Percentiles rank a stretch among this genome's conserved stretches.
Conservation (phyloP, 371 early-diverging fungal species). For the Sporodiniella umbellata region DNA sequence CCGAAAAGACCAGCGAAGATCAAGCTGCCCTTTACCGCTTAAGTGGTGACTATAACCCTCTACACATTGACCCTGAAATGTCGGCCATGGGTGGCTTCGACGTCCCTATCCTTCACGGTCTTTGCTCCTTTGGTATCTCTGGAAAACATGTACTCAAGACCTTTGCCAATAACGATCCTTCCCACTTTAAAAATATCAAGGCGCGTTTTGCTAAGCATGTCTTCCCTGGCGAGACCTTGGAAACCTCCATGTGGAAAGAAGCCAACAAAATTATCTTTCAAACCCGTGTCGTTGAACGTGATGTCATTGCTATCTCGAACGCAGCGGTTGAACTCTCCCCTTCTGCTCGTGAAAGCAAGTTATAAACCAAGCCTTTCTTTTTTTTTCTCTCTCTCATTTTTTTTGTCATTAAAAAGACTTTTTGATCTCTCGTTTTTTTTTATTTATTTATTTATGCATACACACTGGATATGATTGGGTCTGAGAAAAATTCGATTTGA, state of each 20-base stretch:
- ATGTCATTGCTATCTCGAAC: slow-evolving; percentile 80
- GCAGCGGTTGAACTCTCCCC: slow-evolving; percentile 76
- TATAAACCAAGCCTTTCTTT: slow-evolving; percentile 16
- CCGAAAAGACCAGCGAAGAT: slow-evolving; percentile 83
- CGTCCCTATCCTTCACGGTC: slow-evolving; percentile 94
- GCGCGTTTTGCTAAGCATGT: slow-evolving; percentile 90
- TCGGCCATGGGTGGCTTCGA: slow-evolving; percentile 92
- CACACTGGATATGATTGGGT: no score
- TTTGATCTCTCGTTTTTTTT: not conserved
- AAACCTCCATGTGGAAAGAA: slow-evolving; percentile 95
- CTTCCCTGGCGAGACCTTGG: slow-evolving; percentile 95
- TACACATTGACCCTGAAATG: slow-evolving; percentile 97
- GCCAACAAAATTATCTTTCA: slow-evolving; percentile 87
- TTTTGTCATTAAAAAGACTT: not conserved
- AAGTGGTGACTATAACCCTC: slow-evolving; percentile 84
- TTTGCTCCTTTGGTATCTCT: slow-evolving; percentile 90
- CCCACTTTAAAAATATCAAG: slow-evolving; percentile 81
- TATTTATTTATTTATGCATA: no score
- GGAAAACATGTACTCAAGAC: slow-evolving; percentile 82
- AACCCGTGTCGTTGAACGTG: slow-evolving; percentile 88
- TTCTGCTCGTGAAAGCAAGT: slow-evolving; percentile 39
- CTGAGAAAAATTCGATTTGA: not conserved
- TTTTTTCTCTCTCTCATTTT: not conserved
- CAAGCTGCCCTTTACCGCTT: slow-evolving; percentile 97
- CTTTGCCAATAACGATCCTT: slow-evolving; percentile 71